Evolutionary conservation across 73 alveolate species (phyloP), one percentile per base, ranked within the genome.

Genomic region (Paramecium caudatum): DNA sequence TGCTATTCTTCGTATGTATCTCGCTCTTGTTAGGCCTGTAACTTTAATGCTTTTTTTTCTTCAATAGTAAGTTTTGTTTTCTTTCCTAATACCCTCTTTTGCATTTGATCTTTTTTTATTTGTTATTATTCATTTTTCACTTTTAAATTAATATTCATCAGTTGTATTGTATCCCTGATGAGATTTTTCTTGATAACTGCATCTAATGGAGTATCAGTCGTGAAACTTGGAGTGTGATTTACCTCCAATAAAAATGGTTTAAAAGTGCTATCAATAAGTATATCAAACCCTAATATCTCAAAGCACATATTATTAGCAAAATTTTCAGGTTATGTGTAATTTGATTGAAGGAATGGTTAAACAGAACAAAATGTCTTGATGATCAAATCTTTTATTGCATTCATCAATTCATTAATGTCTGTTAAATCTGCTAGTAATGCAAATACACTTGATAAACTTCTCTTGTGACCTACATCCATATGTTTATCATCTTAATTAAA

Each of bases 221-320:
- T 85, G 41, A 96, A 94, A 47, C 97, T 88, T 15, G 99, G 99
- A 39, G 98, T 92, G 55, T 94, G 96, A 94, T 97, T 97, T 13
- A 96, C 97, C 94, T 97, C 99, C 15, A 97, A 91, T 25, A 97
- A 93, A 85, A 87, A 97, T n/a, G 98, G 97, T 91, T 94, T 95
- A 32, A 86, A 82, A 61, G 96, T 82, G 36, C 70, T 23, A 90
- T 97, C 99, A 9, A 95, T 82, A 30, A 97, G 65, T 46, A 95
- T 92, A 91, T 97, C 99, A 41, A 97, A 95, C 4, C 99, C 99
- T 49, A 95, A 94, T 8, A 97, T 85, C 83, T 97, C 98, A 92
- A 96, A 95, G 65, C 98, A 95, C 98, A 95, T 97, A 25, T 90
- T 61, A 82, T 91, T 91, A 48, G 83, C 82, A 65, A 86, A 23